Evolutionary conservation across 371 early-diverging fungal species (phyloP), one percentile per base, ranked within the genome.

Genomic region (Mucor lusitanicus): DNA sequence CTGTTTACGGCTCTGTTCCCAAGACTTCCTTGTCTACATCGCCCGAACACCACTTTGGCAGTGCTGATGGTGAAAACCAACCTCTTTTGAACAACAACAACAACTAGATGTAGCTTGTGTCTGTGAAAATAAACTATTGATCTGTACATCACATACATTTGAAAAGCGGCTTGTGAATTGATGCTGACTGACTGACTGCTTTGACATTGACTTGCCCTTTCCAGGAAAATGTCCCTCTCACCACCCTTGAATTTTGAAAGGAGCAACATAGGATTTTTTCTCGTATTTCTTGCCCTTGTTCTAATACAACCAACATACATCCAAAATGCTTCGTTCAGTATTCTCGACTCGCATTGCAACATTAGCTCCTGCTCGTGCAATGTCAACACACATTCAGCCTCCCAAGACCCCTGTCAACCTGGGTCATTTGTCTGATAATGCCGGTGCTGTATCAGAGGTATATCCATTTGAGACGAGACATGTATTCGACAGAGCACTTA

Each of bases 401-500:
- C 72, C 79, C 33, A 75, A 71, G 62, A 68, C 66, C 53, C 76
- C 75, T 44, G 70, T 83, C 21, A 64, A 77, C 63, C 70, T 83
- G 28, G 83, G 68, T 54, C 69, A 72, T 61, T 66, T 83, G 33
- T 67, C 83, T n/a, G 83, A 83, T 62, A 83, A 83, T 70, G 63
- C 72, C 12, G 83, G 83, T 55, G 83, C 83, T 58, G 81, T 81
- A 5, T 71, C 79, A 37, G 70, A 83, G 75, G 83, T 83, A 74
- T 46, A 63, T 21, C 42, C 55, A 39, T 37, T 33, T 33, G 33
- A 33, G 33, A 33, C 27, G 15, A 17, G 58, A 39, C 15, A 39
- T 11, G 35, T 39, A 6, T 28, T 11, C 15, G 17, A 1, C 8
- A 19, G 15, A 59, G 3, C 12, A 48, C 13, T 33, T 17, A 42